These are phyloP conservation scores for Crataegus laevigata DNA, from an alignment of 306 rosid species.

Conservation along the genomic window DNA sequence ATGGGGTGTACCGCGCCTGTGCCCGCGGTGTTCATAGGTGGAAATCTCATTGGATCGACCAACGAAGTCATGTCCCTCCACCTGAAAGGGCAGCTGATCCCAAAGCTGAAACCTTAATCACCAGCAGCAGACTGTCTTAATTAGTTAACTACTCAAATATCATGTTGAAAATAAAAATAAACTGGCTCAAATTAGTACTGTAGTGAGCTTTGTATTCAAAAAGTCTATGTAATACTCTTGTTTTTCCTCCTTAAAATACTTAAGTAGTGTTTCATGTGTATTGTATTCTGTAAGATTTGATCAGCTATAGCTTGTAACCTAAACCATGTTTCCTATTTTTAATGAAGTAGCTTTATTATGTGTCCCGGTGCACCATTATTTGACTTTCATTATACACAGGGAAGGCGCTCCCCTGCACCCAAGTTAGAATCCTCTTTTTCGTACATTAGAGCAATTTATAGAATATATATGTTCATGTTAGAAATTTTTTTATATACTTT, in stretches of 20 bases:
- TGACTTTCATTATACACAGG: too few species aligned
- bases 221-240: slow-evolving; percentile 21
- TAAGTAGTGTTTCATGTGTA: slow-evolving; percentile 29
- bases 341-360: slow-evolving; percentile 46
- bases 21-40: slow-evolving; percentile 93
- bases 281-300: slow-evolving; percentile 45
- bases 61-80: slow-evolving; percentile 97
- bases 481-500: too few species aligned
- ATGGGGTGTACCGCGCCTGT: slow-evolving; percentile 60
- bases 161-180: slow-evolving; percentile 45
- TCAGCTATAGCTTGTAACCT: slow-evolving; percentile 48
- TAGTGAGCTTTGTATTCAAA: slow-evolving; percentile 34
- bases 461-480: background rate
- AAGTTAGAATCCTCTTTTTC: too few species aligned
- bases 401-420: too few species aligned
- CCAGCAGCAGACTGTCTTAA: slow-evolving; percentile 28
- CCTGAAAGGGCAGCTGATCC: slow-evolving; percentile 64
- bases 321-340: slow-evolving; percentile 33
- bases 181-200: slow-evolving; percentile 35
- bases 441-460: background rate
- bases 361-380: background rate
- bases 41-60: slow-evolving; percentile 72
- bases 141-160: slow-evolving; percentile 13
- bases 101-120: slow-evolving; percentile 48
- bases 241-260: background rate